phyloP scores from a whole-genome alignment of 139 green algal species.

The Micromonas pusilla region DNA sequence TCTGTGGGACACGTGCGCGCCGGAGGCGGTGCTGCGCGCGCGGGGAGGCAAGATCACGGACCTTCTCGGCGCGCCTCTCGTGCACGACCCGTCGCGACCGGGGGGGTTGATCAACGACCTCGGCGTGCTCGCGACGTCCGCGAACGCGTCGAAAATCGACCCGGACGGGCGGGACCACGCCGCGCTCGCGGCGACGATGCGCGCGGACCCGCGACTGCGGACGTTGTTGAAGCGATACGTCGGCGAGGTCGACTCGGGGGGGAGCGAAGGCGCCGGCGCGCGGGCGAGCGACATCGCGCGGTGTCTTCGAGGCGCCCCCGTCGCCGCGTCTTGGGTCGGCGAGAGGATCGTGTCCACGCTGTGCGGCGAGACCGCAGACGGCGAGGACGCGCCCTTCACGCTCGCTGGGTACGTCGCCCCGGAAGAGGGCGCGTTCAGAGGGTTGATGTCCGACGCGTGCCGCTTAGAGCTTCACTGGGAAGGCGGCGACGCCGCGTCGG shows the following conservation, averaged over 20 bases:
- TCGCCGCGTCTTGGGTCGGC: background rate
- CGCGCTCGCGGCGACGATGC: constrained; percentile 8
- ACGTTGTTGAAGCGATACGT: background rate
- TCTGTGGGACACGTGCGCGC: constrained; percentile 32
- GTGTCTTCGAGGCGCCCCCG: constrained; percentile 6
- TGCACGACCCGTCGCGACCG: background rate
- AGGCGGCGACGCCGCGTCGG: background rate
- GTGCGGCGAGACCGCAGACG: background rate
- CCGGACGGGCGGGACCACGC: background rate
- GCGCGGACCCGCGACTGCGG: background rate
- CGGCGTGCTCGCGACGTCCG: constrained; percentile 16
- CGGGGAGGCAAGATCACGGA: constrained; percentile 21
- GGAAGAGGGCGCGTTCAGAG: constrained; percentile 18
- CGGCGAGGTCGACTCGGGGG: background rate
- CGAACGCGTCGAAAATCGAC: background rate
- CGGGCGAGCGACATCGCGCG: constrained; percentile 23
- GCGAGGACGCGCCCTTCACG: background rate
- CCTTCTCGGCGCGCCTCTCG: constrained; percentile 27
- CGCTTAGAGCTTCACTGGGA: constrained; percentile 19
- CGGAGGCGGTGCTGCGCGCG: constrained; percentile 25
- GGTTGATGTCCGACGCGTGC: constrained; percentile 31
- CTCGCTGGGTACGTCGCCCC: constrained; percentile 6
- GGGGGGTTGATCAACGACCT: constrained; percentile 25
- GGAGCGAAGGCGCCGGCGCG: background rate
- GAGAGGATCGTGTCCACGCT: background rate